Conservation (phyloP, 495 filamentous ascomycete species). For the Pyronema domesticum region DNA sequence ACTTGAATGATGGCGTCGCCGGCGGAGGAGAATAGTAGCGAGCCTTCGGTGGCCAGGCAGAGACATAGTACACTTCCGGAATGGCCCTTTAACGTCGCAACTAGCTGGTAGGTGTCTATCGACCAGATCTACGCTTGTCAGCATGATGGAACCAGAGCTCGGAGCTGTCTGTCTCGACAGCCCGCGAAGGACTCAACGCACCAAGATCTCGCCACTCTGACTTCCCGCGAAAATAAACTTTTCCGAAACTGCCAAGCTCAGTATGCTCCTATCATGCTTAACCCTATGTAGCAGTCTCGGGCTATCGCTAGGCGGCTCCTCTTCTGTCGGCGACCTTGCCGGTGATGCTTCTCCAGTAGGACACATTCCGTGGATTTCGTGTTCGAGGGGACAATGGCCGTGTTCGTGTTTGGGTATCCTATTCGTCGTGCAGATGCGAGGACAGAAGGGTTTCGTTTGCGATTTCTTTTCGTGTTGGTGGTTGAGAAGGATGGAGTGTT, state of each 20-base stretch:
- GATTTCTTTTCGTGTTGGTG: not conserved
- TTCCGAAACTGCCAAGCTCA: conserved; percentile 47
- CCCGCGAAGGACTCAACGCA: conserved; percentile 23
- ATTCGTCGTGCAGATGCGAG: conserved; percentile 5
- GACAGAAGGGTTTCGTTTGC: conserved; percentile 1
- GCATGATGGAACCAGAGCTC: not conserved
- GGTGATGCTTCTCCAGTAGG: not conserved
- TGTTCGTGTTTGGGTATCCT: not conserved
- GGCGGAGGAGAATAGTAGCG: conserved; percentile 76
- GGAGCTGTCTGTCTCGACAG: conserved; percentile 4
- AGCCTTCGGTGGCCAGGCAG: conserved; percentile 52
- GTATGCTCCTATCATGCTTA: conserved; percentile 52
- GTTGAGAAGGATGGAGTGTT: not conserved
- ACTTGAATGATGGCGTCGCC: conserved; percentile 78
- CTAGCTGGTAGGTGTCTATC: conserved; percentile 63
- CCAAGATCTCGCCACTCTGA: conserved; percentile 77
- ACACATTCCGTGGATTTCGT: not conserved
- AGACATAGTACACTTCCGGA: conserved; percentile 77
- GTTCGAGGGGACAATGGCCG: not conserved
- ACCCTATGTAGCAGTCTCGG: conserved; percentile 51
- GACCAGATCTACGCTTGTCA: conserved; percentile 47
- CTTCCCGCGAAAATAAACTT: conserved; percentile 67
- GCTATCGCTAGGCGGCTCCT: not conserved
- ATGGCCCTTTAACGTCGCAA: conserved; percentile 63
- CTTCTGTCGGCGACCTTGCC: not conserved